These are phyloP conservation scores for Arthrinium phaeospermum DNA, from an alignment of 2,329 filamentous ascomycete species.

Conservation along the genomic window DNA sequence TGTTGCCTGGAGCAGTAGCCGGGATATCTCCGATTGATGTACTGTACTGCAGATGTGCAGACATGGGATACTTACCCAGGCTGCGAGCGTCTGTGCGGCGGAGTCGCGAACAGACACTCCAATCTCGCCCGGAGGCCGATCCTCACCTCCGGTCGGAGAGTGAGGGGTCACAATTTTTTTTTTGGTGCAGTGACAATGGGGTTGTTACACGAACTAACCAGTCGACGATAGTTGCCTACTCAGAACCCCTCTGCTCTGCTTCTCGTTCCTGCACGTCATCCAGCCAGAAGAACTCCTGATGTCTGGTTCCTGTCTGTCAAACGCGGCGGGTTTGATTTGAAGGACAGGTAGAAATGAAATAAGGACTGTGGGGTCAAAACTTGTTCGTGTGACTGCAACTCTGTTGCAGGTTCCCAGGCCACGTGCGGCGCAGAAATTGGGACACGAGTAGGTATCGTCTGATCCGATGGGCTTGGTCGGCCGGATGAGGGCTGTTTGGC, in stretches of 20 bases:
- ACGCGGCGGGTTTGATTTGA: neutral
- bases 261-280: neutral
- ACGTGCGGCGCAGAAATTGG: neutral
- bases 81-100: neutral
- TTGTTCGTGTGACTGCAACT: neutral
- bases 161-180: neutral
- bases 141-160: conserved; percentile 14
- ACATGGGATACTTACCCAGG: neutral
- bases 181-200: neutral
- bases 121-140: conserved; percentile 1
- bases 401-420: neutral
- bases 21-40: neutral
- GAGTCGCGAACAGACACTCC: conserved; percentile 5
- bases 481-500: neutral
- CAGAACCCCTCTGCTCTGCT: neutral
- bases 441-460: neutral
- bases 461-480: neutral
- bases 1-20: neutral
- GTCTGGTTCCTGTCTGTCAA: neutral
- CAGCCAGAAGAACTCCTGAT: neutral
- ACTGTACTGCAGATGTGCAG: neutral
- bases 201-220: neutral
- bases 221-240: neutral
- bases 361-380: neutral
- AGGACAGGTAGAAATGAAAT: neutral